phyloP scores from a whole-genome alignment of 169 alveolate genomes.

The Condylostoma magnum region DNA sequence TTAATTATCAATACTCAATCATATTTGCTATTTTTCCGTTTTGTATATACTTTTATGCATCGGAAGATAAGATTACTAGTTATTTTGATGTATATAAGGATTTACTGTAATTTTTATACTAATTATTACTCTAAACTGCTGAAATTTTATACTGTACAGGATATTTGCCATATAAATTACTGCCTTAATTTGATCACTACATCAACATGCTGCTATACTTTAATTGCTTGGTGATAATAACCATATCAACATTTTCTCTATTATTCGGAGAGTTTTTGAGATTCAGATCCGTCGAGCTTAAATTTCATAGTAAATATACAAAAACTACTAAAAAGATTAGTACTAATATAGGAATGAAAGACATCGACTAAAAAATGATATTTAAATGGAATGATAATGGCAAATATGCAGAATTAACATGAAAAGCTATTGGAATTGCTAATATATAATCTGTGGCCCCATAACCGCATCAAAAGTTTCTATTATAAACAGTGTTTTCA shows the following conservation, averaged over 20 bases:
- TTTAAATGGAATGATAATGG: too few relatives aligned
- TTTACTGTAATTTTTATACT: not conserved
- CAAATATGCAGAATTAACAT: too few relatives aligned
- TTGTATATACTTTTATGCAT: not conserved
- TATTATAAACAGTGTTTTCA: too few relatives aligned
- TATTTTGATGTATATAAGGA: not conserved
- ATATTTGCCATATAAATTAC: constrained; percentile 17
- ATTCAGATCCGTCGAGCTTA: not conserved
- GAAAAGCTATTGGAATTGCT: too few relatives aligned
- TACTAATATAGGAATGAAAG: not conserved
- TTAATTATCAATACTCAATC: too few relatives aligned
- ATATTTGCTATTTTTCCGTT: constrained; percentile 2
- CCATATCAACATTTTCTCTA: not conserved
- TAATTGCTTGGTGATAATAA: not conserved
- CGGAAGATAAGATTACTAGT: not conserved
- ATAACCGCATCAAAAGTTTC: too few relatives aligned
- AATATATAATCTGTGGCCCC: too few relatives aligned
- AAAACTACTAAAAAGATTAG: not conserved
- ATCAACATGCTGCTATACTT: not conserved
- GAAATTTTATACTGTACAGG: constrained; percentile 28
- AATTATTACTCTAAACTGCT: not conserved
- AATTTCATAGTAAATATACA: not conserved
- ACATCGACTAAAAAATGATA: too few relatives aligned
- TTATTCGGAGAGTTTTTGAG: constrained; percentile 22
- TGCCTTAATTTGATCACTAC: not conserved